These are phyloP conservation scores for Trichoderma lentiforme DNA, from an alignment of 2,329 filamentous ascomycete species.

Conservation along the genomic window DNA sequence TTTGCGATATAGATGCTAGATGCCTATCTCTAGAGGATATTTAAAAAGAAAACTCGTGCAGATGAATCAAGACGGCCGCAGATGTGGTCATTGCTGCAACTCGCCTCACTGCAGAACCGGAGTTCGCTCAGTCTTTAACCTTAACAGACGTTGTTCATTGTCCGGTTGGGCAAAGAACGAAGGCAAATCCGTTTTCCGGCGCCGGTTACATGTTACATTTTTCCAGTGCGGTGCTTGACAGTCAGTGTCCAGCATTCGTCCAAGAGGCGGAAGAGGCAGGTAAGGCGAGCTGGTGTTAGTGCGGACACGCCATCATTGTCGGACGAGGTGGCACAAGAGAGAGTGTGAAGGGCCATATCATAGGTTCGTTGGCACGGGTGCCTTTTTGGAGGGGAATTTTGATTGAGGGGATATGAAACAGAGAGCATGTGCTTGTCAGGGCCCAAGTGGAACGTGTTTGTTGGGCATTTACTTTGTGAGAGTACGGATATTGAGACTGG, in stretches of 20 bases:
- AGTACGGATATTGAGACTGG: neutral
- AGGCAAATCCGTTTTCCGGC: neutral
- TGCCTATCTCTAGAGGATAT: no score
- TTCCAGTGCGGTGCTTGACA: neutral
- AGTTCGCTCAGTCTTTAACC: neutral
- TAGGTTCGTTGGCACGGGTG: neutral
- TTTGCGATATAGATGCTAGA: neutral
- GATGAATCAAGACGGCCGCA: constrained; percentile 19
- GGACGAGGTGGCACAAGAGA: neutral
- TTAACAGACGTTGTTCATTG: neutral
- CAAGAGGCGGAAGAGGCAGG: constrained; percentile 10
- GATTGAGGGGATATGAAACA: neutral
- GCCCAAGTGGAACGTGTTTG: neutral
- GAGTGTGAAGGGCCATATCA: neutral
- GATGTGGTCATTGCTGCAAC: constrained; percentile 7
- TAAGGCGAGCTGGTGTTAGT: constrained; percentile 4
- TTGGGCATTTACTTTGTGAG: neutral
- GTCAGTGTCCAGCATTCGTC: neutral
- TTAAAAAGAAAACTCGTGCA: neutral
- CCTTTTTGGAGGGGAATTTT: neutral
- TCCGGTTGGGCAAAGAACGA: constrained; percentile 1
- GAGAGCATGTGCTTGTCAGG: neutral
- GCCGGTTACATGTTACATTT: neutral
- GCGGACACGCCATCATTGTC: constrained; percentile 8
- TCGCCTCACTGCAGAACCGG: constrained; percentile 6